Evolutionary conservation across 805 yeast genomes (phyloP), one percentile per base, ranked within the genome.

Genomic region (Metschnikowia orientalis): DNA sequence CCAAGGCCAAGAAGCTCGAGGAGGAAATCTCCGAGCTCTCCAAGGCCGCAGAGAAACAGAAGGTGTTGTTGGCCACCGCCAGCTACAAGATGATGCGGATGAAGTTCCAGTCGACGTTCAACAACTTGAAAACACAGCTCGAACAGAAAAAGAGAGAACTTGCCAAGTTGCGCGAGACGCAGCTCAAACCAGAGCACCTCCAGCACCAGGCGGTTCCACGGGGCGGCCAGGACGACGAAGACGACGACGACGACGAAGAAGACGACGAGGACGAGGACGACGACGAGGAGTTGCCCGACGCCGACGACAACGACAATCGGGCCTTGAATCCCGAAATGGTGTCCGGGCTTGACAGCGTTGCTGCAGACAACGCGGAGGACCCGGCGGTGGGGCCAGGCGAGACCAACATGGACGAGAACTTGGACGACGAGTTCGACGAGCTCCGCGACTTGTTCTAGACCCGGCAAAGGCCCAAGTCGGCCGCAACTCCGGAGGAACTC

Each of bases 1-100:
- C 44, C n/a, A 59, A 47, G 85, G 85, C 54, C 45, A 88, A 84
- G 49, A 69, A 87, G 44, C 63, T 92, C 35, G 77, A 75, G 40
- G 97, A 90, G 57, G 97, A 89, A 56, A 79, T 92, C 37, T 61
- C 69, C 5, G 98, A 92, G 51, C 68, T 92, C 40, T 88, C 84
- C 53, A 57, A 55, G 30, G 88, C 90, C 0, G 81, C 92, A 32
- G 76, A 71, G 34, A 81, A 79, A 48, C 89, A 90, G 50, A 77
- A 76, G 54, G 69, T 69, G 28, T 88, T 84, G 48, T 73, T 86
- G 30, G 75, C 71, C 13, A 78, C 79, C 5, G 88, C 89, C 3
- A 71, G 78, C 30, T 87, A 87, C 53, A 89, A 90, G 47, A 81
- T 90, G 61, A 71, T 92, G 76, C 78, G 81, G 51, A 83, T 81